Conservation (phyloP, 441 rosid genomes). For the Populus trichocarpa region DNA sequence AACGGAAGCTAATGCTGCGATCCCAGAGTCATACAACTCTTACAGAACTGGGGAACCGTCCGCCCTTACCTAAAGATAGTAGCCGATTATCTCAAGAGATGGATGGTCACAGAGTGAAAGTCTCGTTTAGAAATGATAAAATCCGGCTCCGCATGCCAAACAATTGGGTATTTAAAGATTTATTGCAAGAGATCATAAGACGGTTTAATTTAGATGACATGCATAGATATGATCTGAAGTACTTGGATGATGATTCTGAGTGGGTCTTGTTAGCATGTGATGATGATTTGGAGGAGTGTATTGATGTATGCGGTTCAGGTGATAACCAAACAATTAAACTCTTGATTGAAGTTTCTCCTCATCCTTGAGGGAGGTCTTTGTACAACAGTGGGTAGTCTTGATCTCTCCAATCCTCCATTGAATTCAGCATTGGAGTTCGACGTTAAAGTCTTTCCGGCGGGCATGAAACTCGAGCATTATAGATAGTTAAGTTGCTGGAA, state of each 20-base stretch:
- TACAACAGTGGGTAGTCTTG: slow-evolving; percentile 31
- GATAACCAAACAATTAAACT: slow-evolving; percentile 56
- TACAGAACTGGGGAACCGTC: slow-evolving; percentile 32
- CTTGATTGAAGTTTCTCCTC: slow-evolving; percentile 52
- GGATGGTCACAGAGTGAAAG: slow-evolving; percentile 58
- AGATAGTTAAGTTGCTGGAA: no score
- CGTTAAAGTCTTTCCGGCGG: neutral
- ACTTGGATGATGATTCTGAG: slow-evolving; percentile 88
- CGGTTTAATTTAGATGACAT: slow-evolving; percentile 66
- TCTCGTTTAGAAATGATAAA: slow-evolving; percentile 56
- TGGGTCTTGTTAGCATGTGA: slow-evolving; percentile 90
- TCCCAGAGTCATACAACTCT: slow-evolving; percentile 46
- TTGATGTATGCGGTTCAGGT: slow-evolving; percentile 52
- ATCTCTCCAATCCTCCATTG: neutral
- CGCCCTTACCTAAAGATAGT: slow-evolving; percentile 18
- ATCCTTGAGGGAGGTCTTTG: slow-evolving; percentile 33
- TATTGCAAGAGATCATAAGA: slow-evolving; percentile 57
- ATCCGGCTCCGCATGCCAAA: slow-evolving; percentile 60
- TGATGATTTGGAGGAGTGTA: slow-evolving; percentile 84
- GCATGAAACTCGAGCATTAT: neutral
- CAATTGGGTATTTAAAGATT: slow-evolving; percentile 43
- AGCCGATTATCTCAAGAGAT: slow-evolving; percentile 32
- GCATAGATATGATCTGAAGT: slow-evolving; percentile 59
- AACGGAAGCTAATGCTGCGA: slow-evolving; percentile 31
- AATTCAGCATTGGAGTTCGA: neutral